Evolutionary conservation across 257 asterid genomes (phyloP).

Genomic region (Galeopsis tetrahit): DNA sequence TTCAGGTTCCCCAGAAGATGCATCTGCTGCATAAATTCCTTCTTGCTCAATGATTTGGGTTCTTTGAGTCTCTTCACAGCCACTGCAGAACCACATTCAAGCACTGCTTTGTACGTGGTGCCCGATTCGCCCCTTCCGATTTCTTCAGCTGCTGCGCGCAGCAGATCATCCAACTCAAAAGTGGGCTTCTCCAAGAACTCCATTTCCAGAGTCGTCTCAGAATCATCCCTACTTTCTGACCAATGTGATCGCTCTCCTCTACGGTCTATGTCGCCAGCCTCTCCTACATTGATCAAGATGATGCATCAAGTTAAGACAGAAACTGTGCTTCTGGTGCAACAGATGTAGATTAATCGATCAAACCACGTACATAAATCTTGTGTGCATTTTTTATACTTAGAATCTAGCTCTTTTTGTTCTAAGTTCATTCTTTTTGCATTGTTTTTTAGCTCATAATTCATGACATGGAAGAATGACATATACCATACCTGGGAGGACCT

Average conservation of each 20-base stretch:
- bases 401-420: too few relatives aligned
- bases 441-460: too few relatives aligned
- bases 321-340: too few relatives aligned
- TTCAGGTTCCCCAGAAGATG: conserved; percentile 52
- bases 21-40: conserved; percentile 66
- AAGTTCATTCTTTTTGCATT: too few relatives aligned
- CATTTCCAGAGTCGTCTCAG: conserved; percentile 46
- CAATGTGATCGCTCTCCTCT: conserved; percentile 35
- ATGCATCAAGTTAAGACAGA: too few relatives aligned
- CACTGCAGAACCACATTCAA: conserved; percentile 61
- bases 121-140: conserved; percentile 67
- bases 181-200: conserved; percentile 47
- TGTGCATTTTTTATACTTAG: too few relatives aligned
- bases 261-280: conserved; percentile 27
- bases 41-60: conserved; percentile 45
- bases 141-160: conserved; percentile 68
- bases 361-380: too few relatives aligned
- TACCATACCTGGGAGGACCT: conserved; percentile 45
- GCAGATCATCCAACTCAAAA: conserved; percentile 70
- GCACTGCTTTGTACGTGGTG: conserved; percentile 65
- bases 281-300: conserved; percentile 30
- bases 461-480: background rate
- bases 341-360: too few relatives aligned
- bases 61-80: conserved; percentile 69
- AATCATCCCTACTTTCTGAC: conserved; percentile 52